Base-by-base conservation (phyloP, 1,139 yeast species). In the Petasospora rhodanensis region DNA sequence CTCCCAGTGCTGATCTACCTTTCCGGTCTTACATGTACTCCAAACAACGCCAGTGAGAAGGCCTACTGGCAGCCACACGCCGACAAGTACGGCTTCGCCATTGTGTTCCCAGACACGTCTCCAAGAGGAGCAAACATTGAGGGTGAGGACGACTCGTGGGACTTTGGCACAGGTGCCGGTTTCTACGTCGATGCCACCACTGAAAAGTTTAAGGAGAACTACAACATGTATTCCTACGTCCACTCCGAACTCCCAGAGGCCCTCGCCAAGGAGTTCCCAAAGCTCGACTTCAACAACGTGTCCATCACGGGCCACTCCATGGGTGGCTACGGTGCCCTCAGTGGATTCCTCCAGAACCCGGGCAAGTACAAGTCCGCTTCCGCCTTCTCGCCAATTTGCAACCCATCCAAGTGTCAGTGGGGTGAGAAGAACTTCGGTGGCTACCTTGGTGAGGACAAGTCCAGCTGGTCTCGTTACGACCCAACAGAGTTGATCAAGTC, bases 311-410 rank as follows among this genome's bases (percentile, higher is more conserved):
- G 97, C 27, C 97, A 91, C 58, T 91, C 98, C 3, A 91, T 91
- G 97, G 98, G 98, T 31, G 98, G 98, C 0, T 86, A 73, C 57
- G 98, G 98, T 34, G 95, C 98, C 0, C 62, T 91, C 41, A 65
- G 81, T 36, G 79, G 94, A 12, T 89, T 75, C 56, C 63, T 91
- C 37, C 73, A 69, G 45, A 77, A 83, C 55, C 86, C 91, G 1
- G 82, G 79, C 4, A 67, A 67, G 51, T 91, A 82, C 67, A 76
- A 74, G 56, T 78, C 94, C 2, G 93, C 84, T 22, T 76, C 89
- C 41, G 97, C 96, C 0, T 91, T 91, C 63, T 76, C 96, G 0
- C 97, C 98, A 37, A 84, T 91, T 46, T 62, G 76, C 28, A 84
- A 86, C 59, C 97, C 98, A 9, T 61, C 69, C 38, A 64, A 68